Evolutionary conservation across 2,329 filamentous ascomycete genomes (phyloP).

Genomic region (Fusarium sp.): DNA sequence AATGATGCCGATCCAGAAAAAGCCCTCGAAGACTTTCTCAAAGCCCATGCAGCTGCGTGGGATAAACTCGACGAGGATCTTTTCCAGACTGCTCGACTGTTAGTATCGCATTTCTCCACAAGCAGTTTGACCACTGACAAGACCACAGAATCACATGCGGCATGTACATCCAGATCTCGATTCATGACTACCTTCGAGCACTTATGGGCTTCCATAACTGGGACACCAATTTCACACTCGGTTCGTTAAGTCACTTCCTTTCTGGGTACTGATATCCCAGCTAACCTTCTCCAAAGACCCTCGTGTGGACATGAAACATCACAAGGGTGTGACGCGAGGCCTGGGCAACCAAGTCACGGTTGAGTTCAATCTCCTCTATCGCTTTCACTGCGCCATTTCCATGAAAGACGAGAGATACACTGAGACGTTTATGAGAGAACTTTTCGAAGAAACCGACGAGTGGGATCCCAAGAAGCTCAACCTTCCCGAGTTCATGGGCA

Average conservation of each 20-base stretch:
- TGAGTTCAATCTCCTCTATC: constrained; percentile 56
- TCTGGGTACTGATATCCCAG: too few species aligned
- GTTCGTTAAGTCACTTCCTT: background rate
- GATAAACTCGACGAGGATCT: constrained; percentile 11
- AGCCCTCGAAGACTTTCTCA: background rate
- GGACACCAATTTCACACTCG: constrained; percentile 71
- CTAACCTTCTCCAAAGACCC: background rate
- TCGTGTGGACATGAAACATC: constrained; percentile 13
- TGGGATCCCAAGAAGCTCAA: constrained; percentile 20
- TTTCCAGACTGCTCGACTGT: constrained; percentile 18
- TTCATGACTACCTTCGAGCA: constrained; percentile 58
- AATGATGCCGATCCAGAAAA: background rate
- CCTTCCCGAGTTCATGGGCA: constrained; percentile 3
- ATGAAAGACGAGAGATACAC: constrained; percentile 52
- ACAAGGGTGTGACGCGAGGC: constrained; percentile 49
- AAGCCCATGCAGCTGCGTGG: constrained; percentile 13
- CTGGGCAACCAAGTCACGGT: constrained; percentile 55
- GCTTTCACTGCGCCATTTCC: constrained; percentile 54
- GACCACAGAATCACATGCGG: constrained; percentile 63
- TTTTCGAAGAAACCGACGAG: constrained; percentile 8
- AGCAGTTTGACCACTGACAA: too few species aligned
- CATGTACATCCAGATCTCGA: constrained; percentile 67
- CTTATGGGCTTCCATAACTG: constrained; percentile 65
- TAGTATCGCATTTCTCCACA: background rate
- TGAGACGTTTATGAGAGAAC: constrained; percentile 42